Evolutionary conservation across 2,329 filamentous ascomycete genomes (phyloP).

Genomic region (Thyridium curvatum): DNA sequence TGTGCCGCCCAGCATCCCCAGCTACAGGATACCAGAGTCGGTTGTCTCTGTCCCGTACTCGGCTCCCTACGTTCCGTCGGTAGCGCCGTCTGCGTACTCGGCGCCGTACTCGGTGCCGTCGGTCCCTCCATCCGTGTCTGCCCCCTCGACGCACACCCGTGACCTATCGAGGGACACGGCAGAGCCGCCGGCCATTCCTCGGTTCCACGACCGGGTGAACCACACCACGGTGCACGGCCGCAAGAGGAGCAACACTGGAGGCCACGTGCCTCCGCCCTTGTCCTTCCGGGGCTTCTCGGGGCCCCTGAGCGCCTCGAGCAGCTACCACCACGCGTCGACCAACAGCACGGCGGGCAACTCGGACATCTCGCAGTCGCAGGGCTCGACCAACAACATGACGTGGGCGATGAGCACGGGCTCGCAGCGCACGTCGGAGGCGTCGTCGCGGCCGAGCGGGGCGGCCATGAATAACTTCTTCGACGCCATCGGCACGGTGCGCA

Average conservation of each 20-base stretch:
- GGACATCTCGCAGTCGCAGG: constrained; percentile 53
- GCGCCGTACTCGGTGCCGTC: constrained; percentile 4
- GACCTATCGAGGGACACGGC: constrained; percentile 54
- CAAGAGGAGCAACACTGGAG: constrained; percentile 85
- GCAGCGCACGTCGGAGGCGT: constrained; percentile 50
- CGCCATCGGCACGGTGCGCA: constrained; percentile 82
- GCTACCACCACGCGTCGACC: constrained; percentile 37
- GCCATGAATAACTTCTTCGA: constrained; percentile 66
- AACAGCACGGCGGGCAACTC: constrained; percentile 55
- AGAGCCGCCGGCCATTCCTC: constrained; percentile 65
- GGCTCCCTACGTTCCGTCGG: constrained; percentile 11
- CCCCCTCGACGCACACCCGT: constrained; percentile 31
- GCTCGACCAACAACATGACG: constrained; percentile 29
- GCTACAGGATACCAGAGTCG: constrained; percentile 31
- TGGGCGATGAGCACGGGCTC: constrained; percentile 21
- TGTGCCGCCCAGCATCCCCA: constrained; percentile 44
- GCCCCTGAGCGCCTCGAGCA: constrained; percentile 24
- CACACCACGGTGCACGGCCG: constrained; percentile 57
- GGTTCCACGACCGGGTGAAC: constrained; percentile 53
- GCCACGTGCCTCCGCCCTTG: constrained; percentile 61
- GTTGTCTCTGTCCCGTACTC: constrained; percentile 26
- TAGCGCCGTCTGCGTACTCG: constrained; percentile 9
- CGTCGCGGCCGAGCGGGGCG: constrained; percentile 32
- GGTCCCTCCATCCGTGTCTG: constrained; percentile 3
- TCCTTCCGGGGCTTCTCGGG: constrained; percentile 76